phyloP scores from a whole-genome alignment of 2,329 filamentous ascomycete species.

The Aspergillus persii region DNA sequence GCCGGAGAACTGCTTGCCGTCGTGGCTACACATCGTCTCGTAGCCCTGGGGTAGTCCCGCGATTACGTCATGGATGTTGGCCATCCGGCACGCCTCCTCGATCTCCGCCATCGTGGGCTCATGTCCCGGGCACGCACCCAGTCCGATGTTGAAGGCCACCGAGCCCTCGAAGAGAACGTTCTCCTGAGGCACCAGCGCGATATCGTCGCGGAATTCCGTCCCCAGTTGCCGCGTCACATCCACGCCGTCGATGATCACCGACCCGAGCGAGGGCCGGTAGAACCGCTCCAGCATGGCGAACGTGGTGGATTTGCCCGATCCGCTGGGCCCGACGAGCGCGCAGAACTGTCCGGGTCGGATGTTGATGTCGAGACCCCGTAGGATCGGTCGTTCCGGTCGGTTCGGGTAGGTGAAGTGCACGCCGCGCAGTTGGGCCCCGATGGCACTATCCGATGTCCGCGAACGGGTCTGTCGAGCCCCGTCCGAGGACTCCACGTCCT shows the following conservation, averaged over 20 bases:
- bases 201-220: slow-evolving; percentile 43
- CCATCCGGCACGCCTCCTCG: slow-evolving; percentile 63
- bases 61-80: slow-evolving; percentile 70
- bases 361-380: slow-evolving; percentile 56
- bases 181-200: slow-evolving; percentile 49
- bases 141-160: slow-evolving; percentile 47
- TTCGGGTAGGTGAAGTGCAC: slow-evolving; percentile 66
- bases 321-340: slow-evolving; percentile 64
- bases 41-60: slow-evolving; percentile 63
- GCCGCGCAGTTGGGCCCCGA: slow-evolving; percentile 55
- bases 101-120: slow-evolving; percentile 61
- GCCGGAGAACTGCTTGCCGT: slow-evolving; percentile 55
- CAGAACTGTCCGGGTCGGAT: slow-evolving; percentile 45
- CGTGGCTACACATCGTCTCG: slow-evolving; percentile 57
- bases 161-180: slow-evolving; percentile 49
- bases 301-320: slow-evolving; percentile 65
- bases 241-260: slow-evolving; percentile 52
- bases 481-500: slow-evolving; percentile 27
- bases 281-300: slow-evolving; percentile 56
- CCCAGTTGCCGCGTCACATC: slow-evolving; percentile 44
- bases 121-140: slow-evolving; percentile 52
- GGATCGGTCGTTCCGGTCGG: slow-evolving; percentile 56
- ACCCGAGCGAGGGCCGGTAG: slow-evolving; percentile 51
- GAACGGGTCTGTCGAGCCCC: background rate
- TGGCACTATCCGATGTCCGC: slow-evolving; percentile 30